phyloP scores from a whole-genome alignment of 2,329 filamentous ascomycete genomes.

The Stromatinia cepivora region DNA sequence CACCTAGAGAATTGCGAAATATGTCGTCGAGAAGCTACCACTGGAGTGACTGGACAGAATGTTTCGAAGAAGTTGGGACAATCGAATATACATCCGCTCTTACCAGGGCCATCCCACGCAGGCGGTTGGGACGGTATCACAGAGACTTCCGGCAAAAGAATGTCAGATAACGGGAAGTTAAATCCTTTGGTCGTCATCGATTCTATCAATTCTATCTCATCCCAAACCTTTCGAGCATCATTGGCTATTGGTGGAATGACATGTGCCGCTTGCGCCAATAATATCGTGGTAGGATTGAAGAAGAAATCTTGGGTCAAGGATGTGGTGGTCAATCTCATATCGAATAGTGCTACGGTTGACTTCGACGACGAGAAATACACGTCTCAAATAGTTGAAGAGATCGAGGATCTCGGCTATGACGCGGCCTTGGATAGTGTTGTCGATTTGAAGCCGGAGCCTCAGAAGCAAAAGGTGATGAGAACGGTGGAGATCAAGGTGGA shows the following conservation, averaged over 20 bases:
- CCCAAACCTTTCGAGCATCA: constrained; percentile 50
- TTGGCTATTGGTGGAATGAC: constrained; percentile 58
- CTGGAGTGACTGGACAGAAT: constrained; percentile 34
- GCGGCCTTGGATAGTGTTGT: constrained; percentile 56
- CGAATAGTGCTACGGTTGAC: constrained; percentile 51
- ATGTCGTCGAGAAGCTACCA: constrained; percentile 45
- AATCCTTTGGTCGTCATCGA: constrained; percentile 42
- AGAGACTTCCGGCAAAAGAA: constrained; percentile 14
- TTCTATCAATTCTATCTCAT: constrained; percentile 34
- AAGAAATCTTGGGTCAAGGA: constrained; percentile 51
- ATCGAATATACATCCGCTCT: neutral
- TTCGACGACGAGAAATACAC: constrained; percentile 49
- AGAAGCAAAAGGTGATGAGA: constrained; percentile 39
- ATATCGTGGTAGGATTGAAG: constrained; percentile 50
- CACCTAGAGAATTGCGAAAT: constrained; percentile 53
- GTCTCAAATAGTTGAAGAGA: constrained; percentile 48
- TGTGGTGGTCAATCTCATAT: constrained; percentile 52
- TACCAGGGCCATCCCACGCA: neutral
- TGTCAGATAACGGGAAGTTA: constrained; percentile 3
- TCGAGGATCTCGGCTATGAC: constrained; percentile 67
- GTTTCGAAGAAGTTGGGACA: constrained; percentile 16
- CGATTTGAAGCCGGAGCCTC: constrained; percentile 32
- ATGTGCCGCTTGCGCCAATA: constrained; percentile 54
- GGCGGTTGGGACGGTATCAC: constrained; percentile 3
- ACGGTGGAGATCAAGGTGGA: constrained; percentile 66